Percentiles rank a stretch among this genome's conserved stretches.
Evolutionary conservation across 225 moss, liverwort and hornwort genomes (phyloP).

Genomic region (Ulota crispa): DNA sequence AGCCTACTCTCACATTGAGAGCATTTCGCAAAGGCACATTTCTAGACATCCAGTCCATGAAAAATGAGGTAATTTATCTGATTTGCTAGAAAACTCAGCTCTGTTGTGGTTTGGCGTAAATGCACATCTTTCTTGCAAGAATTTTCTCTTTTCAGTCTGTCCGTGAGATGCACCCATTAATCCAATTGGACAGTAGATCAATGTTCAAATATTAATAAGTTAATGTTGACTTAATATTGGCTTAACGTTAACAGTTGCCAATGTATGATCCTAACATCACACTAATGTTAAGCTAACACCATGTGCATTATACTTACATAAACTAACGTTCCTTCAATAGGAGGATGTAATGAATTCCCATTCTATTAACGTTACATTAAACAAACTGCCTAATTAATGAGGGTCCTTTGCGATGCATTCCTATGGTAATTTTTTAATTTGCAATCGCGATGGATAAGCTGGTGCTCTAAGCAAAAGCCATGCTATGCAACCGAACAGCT

Average conservation of each 20-base stretch:
- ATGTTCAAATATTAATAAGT: background rate
- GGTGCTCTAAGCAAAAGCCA: background rate
- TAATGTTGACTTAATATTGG: background rate
- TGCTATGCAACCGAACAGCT: background rate
- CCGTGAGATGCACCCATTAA: background rate
- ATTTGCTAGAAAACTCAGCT: background rate
- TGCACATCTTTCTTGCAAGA: background rate
- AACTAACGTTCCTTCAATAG: background rate
- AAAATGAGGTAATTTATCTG: conserved; percentile 30
- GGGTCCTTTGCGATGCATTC: background rate
- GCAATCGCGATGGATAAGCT: background rate
- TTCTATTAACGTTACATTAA: background rate
- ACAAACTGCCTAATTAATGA: background rate
- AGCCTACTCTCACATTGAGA: conserved; percentile 43
- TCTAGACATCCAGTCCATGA: conserved; percentile 36
- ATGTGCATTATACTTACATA: background rate
- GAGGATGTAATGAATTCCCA: background rate
- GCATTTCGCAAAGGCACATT: conserved; percentile 38
- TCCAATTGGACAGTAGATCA: background rate
- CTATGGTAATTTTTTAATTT: background rate
- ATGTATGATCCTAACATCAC: background rate
- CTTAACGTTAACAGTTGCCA: background rate
- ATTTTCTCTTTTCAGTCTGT: background rate
- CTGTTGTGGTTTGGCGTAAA: background rate
- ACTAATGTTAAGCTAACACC: background rate